Conservation (phyloP, 805 yeast species). For the Debaryomyces maramus region DNA sequence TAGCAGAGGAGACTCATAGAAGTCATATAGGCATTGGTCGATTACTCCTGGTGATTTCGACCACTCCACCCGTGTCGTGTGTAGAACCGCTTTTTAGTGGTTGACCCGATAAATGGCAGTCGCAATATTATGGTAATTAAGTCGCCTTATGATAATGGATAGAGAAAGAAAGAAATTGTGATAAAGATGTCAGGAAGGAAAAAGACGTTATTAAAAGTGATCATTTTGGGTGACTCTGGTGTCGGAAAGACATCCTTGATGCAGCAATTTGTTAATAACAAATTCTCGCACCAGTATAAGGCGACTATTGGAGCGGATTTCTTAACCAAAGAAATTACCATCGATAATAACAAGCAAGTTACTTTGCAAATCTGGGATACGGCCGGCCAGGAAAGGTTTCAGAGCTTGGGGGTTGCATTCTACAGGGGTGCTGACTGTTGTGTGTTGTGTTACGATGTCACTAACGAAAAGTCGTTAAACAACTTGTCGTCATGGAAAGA, state of each 20-base stretch:
- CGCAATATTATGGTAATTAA: background rate
- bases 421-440: conserved; percentile 98
- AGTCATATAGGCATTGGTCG: no score
- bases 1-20: no score
- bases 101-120: background rate
- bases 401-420: conserved; percentile 93
- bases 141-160: background rate
- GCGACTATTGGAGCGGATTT: conserved; percentile 99
- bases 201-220: conserved; percentile 79
- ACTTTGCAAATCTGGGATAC: conserved; percentile 96
- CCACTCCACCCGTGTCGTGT: no score
- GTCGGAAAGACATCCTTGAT: conserved; percentile 96
- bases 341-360: conserved; percentile 76
- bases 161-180: background rate
- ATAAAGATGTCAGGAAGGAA: conserved; percentile 56
- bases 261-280: conserved; percentile 96
- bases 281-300: conserved; percentile 92
- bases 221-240: conserved; percentile 94
- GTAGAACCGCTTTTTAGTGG: background rate
- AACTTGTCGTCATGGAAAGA: conserved; percentile 90
- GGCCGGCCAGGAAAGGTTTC: conserved; percentile 98
- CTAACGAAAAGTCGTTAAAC: conserved; percentile 91
- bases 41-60: no score
- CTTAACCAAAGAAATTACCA: conserved; percentile 81
- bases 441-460: conserved; percentile 92